Base-by-base conservation (phyloP, 208 protist genomes). In the Crithidia acanthocephali region DNA sequence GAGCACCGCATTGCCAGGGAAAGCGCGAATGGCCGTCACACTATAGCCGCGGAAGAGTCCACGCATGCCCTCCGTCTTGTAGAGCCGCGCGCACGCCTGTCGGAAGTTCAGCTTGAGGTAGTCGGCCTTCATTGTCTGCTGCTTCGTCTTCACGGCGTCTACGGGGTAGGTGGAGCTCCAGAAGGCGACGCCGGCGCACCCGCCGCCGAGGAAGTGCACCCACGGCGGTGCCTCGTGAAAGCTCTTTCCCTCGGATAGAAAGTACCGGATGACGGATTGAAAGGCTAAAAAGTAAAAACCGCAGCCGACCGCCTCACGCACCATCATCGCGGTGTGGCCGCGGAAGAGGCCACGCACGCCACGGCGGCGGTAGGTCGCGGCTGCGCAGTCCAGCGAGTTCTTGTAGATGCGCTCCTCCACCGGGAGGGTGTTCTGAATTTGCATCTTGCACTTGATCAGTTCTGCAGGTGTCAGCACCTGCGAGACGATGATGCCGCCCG, bases 401-500 rank as follows among this genome's bases (percentile, higher is more conserved):
- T 85, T 92, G 70, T 93, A 97, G 30, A 89, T 69, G 20, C 90
- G 76, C 44, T 90, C 83, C 4, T 77, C 79, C 1, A 81, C 72
- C 1, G 93, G 90, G 2, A 95, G 67, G 2, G 90, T 97, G 52
- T 98, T 95, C 58, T 98, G 94, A 23, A 97, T 85, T 72, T 98
- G 94, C 90, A 98, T 92, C 61, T 87, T 85, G 69, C 92, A 97
- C 80, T 98, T 98, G 42, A 98, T 86, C 15, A 97, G 76, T 71
- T 98, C 92, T 30, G 93, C 85, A 11, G 95, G 95, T 2, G 95
- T 97, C n/a, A 97, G 72, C 23, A 87, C 83, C 45, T 89, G 81
- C 18, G 88, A 86, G n/a, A 94, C 91, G 2, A 91, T 85, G 42
- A 95, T 68, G 33, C 92, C 92, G 32, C 87, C 86, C 10, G 80